phyloP scores from a whole-genome alignment of 2,329 filamentous ascomycete genomes.

The Stachybotrys elegans region DNA sequence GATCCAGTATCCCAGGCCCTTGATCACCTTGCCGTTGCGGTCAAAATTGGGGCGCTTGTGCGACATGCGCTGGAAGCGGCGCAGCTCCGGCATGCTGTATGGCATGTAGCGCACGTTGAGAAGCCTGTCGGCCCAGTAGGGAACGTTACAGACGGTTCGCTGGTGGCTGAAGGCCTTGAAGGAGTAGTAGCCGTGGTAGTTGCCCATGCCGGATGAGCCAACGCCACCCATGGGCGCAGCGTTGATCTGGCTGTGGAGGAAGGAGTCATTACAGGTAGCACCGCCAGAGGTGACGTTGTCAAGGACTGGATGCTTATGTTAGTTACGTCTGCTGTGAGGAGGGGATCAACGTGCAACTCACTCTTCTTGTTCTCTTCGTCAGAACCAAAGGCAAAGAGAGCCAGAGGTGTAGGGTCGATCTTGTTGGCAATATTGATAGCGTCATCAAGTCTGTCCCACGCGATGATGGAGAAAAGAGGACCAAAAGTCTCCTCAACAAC shows the following conservation, averaged over 20 bases:
- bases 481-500: conserved; percentile 85
- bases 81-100: conserved; percentile 43
- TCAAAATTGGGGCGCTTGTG: conserved; percentile 54
- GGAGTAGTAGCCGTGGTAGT: conserved; percentile 44
- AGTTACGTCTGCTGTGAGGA: conserved; percentile 8
- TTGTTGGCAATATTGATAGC: conserved; percentile 78
- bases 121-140: conserved; percentile 38
- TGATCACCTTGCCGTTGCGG: conserved; percentile 48
- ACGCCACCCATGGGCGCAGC: conserved; percentile 44
- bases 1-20: conserved; percentile 50
- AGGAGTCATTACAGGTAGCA: conserved; percentile 45
- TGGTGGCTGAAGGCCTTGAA: conserved; percentile 38
- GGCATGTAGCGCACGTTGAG: conserved; percentile 66
- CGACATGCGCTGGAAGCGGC: conserved; percentile 37
- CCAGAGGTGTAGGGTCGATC: conserved; percentile 78
- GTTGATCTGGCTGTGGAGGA: conserved; percentile 36
- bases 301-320: conserved; percentile 28
- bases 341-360: conserved; percentile 30
- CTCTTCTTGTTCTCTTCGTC: conserved; percentile 71
- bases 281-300: conserved; percentile 39
- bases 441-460: conserved; percentile 75
- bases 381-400: conserved; percentile 79
- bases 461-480: conserved; percentile 79
- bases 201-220: conserved; percentile 41
- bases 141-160: conserved; percentile 30